phyloP scores from a whole-genome alignment of 805 yeast species.

The Wickerhamiella kurtzmanii region DNA sequence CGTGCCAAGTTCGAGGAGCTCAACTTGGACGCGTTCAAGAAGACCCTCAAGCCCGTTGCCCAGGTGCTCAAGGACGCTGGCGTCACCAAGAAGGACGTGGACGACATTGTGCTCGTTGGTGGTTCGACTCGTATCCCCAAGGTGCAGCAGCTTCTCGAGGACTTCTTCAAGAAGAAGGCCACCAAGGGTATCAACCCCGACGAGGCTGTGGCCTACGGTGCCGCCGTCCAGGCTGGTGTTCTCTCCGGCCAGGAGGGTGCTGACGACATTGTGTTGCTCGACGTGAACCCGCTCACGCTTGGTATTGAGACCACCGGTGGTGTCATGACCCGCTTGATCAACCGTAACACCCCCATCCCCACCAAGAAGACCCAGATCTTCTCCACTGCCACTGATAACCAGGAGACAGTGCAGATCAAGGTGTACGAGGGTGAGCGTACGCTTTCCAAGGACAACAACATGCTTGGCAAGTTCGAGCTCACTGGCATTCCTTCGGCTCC shows the following conservation, averaged over 20 bases:
- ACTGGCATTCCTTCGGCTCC: conserved; percentile 84
- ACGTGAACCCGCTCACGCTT: conserved; percentile 84
- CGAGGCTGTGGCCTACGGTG: conserved; percentile 99
- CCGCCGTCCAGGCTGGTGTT: conserved; percentile 98
- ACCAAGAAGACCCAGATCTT: conserved; percentile 89
- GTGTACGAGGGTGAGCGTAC: conserved; percentile 96
- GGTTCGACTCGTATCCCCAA: conserved; percentile 99
- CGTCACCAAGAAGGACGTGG: conserved; percentile 70
- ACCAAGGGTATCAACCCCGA: conserved; percentile 97
- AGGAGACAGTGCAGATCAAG: conserved; percentile 87
- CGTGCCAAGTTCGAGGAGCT: conserved; percentile 98
- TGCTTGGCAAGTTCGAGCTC: conserved; percentile 74
- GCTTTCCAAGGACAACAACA: conserved; percentile 83
- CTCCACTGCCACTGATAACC: conserved; percentile 93
- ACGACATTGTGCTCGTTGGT: conserved; percentile 95
- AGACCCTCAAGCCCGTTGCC: conserved; percentile 91
- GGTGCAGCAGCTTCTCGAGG: conserved; percentile 85
- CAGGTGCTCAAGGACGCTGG: conserved; percentile 91
- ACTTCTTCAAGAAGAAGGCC: conserved; percentile 83
- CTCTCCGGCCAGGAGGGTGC: conserved; percentile 91
- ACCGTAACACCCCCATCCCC: conserved; percentile 92
- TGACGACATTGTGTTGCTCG: conserved; percentile 77
- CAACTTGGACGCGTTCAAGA: conserved; percentile 83
- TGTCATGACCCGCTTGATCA: conserved; percentile 89
- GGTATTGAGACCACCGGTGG: conserved; percentile 98